phyloP scores from a whole-genome alignment of 192 early-diverging fungal species.

The Coemansia sp. region DNA sequence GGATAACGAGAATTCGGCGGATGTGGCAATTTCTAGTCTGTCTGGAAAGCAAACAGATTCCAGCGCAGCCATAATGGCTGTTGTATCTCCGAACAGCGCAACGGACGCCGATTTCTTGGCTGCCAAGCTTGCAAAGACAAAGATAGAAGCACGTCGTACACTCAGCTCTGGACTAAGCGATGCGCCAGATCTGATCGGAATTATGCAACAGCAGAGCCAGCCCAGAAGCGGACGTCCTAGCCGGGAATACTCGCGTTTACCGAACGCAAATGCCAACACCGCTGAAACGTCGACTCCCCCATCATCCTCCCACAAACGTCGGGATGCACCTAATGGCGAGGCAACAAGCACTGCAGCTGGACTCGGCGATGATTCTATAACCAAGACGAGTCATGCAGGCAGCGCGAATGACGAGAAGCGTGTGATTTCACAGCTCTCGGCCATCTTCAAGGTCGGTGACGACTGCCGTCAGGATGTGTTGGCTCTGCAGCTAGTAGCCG shows the following conservation, averaged over 20 bases:
- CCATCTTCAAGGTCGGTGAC: slow-evolving; percentile 99
- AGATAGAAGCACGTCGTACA: slow-evolving; percentile 30
- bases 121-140: slow-evolving; percentile 32
- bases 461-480: slow-evolving; percentile 99
- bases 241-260: slow-evolving; percentile 27
- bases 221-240: slow-evolving; percentile 29
- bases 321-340: neutral
- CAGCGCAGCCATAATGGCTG: neutral
- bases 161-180: slow-evolving; percentile 43
- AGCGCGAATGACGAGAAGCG: neutral
- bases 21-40: neutral
- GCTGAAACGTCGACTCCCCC: neutral
- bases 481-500: slow-evolving; percentile 94
- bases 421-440: slow-evolving; percentile 67
- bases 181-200: slow-evolving; percentile 50
- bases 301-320: neutral
- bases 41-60: neutral
- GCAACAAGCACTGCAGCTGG: slow-evolving; percentile 1
- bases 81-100: slow-evolving; percentile 1
- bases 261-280: neutral
- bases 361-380: neutral
- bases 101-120: slow-evolving; percentile 25
- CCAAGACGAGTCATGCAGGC: neutral
- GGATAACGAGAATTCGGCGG: neutral
- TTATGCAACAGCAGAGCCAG: slow-evolving; percentile 17